Evolutionary conservation across 805 yeast genomes (phyloP).

Genomic region (Hanseniaspora lindneri): DNA sequence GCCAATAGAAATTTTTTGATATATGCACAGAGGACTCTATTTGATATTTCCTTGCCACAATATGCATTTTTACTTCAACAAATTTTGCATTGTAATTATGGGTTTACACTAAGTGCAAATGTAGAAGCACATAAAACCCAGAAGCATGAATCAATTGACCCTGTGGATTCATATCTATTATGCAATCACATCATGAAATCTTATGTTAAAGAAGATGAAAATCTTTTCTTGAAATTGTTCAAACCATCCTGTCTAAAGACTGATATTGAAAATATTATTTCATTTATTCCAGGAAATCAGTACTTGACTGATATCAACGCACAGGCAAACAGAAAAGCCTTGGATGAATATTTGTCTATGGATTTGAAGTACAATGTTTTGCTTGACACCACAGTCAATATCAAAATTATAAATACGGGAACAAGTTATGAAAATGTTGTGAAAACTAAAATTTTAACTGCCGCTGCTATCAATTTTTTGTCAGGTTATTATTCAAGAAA

Average conservation of each 20-base stretch:
- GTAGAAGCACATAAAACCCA: conserved; percentile 59
- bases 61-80: conserved; percentile 66
- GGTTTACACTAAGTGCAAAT: conserved; percentile 41
- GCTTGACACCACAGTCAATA: conserved; percentile 37
- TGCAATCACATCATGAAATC: conserved; percentile 28
- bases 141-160: conserved; percentile 31
- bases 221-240: neutral
- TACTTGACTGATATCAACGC: conserved; percentile 3
- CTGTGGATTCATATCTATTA: conserved; percentile 24
- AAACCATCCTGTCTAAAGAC: neutral
- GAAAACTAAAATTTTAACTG: conserved; percentile 48
- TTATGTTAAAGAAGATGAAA: neutral
- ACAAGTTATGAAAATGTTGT: conserved; percentile 41
- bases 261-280: conserved; percentile 7
- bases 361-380: conserved; percentile 25
- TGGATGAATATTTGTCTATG: conserved; percentile 7
- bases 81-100: conserved; percentile 66
- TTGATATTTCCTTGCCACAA: conserved; percentile 32
- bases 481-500: conserved; percentile 18
- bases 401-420: conserved; percentile 26
- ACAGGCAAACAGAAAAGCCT: conserved; percentile 3
- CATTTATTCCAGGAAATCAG: conserved; percentile 4
- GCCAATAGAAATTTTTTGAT: conserved; percentile 51
- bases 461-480: conserved; percentile 27
- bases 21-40: conserved; percentile 44